Base-by-base conservation (phyloP, 192 early-diverging fungal genomes). In the Backusella australiensis region DNA sequence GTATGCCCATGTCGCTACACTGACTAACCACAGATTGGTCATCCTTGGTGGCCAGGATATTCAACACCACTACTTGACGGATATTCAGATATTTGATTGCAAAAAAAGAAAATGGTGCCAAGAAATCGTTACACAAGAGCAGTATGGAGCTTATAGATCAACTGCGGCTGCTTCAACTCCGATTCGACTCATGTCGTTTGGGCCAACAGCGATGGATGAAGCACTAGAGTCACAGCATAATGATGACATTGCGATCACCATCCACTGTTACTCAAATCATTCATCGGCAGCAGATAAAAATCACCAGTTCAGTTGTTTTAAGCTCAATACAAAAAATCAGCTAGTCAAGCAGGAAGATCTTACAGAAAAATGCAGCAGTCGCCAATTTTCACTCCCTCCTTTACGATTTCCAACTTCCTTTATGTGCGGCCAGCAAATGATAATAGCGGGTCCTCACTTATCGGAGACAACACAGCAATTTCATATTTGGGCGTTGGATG, bases 1-100 rank as follows among this genome's bases (percentile, higher is more conserved):
- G 32, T 94, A 94, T 82, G 93, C 93, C 2, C 93, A 94, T 72
- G 78, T 94, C 23, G 87, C 90, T 3, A 86, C 90, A 19, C 81
- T 94, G 4, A 87, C 88, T 72, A 86, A 86, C 52, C 87, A 86
- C 67, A 84, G 81, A 63, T 77, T 94, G 52, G 84, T 92, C 7
- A 81, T 93, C 6, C 84, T 94, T n/a, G 92, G 93, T 46, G 93
- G 93, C 21, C 93, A 94, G 82, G 91, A 94, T 59, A 82, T 92
- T 67, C 86, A 84, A 42, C 91, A 92, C 78, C 86, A 87, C 72
- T 94, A 94, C 73, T 87, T 93, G 17, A 89, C 88, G 73, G 91
- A 94, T 75, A 86, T 92, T 52, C 92, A 93, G 52, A 89, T 94
- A 7, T 87, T 91, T 38, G 90, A 94, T 76, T 85, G 91, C 70